Base-by-base conservation (phyloP, 2,329 filamentous ascomycete genomes). In the Claviceps sorghi region DNA sequence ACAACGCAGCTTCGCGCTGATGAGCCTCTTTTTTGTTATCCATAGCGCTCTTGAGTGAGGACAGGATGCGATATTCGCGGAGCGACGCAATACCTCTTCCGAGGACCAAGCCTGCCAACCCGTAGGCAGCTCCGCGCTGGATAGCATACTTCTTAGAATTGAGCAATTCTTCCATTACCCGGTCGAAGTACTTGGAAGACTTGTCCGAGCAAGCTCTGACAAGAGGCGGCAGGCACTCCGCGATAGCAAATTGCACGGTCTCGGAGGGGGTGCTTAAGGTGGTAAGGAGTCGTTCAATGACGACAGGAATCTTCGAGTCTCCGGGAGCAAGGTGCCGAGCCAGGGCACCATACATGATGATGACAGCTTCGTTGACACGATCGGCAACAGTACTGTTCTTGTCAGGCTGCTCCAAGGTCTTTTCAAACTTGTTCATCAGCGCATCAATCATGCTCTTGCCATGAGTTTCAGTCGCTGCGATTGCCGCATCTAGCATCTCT, bases 261-360 rank as follows among this genome's bases (percentile, higher is more conserved):
- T 98, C 93, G 0, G 93, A 97, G 30, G 93, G 93, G 13, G 91
- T 97, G 65, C 85, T 93, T 45, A 98, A 74, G 7, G 94, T 96
- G 22, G 82, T 80, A 52, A 98, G 76, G 22, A 98, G 75, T 56
- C 89, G 82, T 59, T 91, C 84, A 49, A 98, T 83, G 46, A 98
- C 93, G 53, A 85, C 82, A 1, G 90, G 88, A 48, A 97, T 80
- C 61, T 94, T 90, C 58, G 81, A 71, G 65, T 98, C 93, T n/a
- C 89, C 88, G 8, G 82, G 69, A 58, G 86, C 80, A 54, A 98
- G 72, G 72, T 98, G 93, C 50, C 87, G 82, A 44, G 90, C 93
- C 40, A 98, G 72, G 50, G 94, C 91, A 64, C 93, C 93, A 61
- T 98, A 98, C 65, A 98, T 84, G 60, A 98, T 93, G 59, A 98